These are phyloP conservation scores for Euclidium syriacum DNA, from an alignment of 345 rosid species.

Conservation along the genomic window DNA sequence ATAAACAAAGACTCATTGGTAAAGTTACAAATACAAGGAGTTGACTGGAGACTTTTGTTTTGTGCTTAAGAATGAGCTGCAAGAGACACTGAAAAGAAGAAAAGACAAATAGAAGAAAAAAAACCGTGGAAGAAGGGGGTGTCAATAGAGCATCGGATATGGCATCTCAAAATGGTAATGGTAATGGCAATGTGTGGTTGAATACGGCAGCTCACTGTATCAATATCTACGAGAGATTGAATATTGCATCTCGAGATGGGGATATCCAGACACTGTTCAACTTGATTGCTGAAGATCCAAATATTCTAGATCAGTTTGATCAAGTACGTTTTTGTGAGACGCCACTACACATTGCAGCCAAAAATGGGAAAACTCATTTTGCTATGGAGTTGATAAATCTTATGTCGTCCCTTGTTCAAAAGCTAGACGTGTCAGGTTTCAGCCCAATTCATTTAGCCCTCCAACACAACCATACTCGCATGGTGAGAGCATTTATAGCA, in stretches of 20 bases:
- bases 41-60: no score
- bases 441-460: slow-evolving; percentile 34
- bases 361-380: slow-evolving; percentile 15
- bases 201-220: no score
- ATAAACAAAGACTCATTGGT: no score
- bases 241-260: slow-evolving; percentile 14
- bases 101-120: no score
- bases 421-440: slow-evolving; percentile 26
- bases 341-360: slow-evolving; percentile 36
- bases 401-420: slow-evolving; percentile 23
- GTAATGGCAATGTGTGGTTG: no score
- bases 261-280: slow-evolving; percentile 10
- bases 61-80: no score
- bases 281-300: slow-evolving; percentile 18
- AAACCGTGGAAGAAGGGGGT: no score
- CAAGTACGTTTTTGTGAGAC: slow-evolving; percentile 19
- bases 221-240: slow-evolving; percentile 13
- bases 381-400: slow-evolving; percentile 28
- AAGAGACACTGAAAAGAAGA: no score
- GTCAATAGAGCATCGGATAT: no score
- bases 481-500: slow-evolving; percentile 18
- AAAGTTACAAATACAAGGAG: no score
- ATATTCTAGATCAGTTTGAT: slow-evolving; percentile 13
- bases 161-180: no score
- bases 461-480: background rate